phyloP scores from a whole-genome alignment of 202 grass and related monocot genomes.

The Eragrostis tef region DNA sequence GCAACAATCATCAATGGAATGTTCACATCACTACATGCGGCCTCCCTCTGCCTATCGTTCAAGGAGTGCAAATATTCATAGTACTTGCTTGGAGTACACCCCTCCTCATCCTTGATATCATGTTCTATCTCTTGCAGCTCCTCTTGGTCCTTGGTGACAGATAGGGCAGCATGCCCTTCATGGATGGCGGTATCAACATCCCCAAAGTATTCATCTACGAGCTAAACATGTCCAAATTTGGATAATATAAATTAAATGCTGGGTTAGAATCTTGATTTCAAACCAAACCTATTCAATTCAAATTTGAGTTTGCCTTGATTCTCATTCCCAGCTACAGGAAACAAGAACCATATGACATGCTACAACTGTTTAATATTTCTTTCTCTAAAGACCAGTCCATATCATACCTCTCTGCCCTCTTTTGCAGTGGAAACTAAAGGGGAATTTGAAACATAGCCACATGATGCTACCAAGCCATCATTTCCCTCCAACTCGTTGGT shows the following conservation, averaged over 20 bases:
- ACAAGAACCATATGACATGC: not conserved
- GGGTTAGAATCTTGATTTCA: constrained; percentile 24
- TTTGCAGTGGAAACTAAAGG: constrained; percentile 38
- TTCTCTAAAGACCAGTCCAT: constrained; percentile 11
- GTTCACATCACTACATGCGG: constrained; percentile 73
- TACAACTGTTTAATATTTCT: constrained; percentile 9
- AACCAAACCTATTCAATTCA: constrained; percentile 30
- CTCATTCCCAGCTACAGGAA: constrained; percentile 17
- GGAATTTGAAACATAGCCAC: constrained; percentile 33
- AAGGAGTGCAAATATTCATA: constrained; percentile 78
- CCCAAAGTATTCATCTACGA: constrained; percentile 49
- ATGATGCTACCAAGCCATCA: constrained; percentile 30
- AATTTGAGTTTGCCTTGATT: constrained; percentile 1
- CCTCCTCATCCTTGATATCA: constrained; percentile 57
- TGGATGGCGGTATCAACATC: constrained; percentile 50
- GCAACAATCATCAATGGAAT: constrained; percentile 88
- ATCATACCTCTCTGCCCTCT: constrained; percentile 38
- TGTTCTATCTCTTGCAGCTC: constrained; percentile 31
- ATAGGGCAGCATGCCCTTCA: constrained; percentile 39
- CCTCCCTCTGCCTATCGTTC: constrained; percentile 78
- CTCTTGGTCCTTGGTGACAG: constrained; percentile 27
- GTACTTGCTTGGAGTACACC: constrained; percentile 67
- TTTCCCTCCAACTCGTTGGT: constrained; percentile 8
- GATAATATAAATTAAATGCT: constrained; percentile 27
- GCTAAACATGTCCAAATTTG: constrained; percentile 45